Conservation (phyloP, 805 yeast genomes). For the Scheffersomyces stipitis region DNA sequence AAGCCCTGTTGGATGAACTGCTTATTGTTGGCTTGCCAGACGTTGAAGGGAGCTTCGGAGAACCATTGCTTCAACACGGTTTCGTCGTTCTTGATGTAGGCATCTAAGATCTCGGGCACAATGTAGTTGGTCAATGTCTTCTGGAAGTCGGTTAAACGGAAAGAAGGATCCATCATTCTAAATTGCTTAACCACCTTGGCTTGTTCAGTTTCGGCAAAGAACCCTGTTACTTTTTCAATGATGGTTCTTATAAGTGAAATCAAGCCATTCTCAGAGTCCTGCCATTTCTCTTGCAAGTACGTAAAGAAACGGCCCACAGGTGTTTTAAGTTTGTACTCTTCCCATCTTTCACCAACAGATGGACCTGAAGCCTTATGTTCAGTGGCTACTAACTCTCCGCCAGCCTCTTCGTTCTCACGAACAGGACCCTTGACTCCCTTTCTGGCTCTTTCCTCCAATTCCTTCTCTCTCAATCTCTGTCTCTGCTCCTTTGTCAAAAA, state of each 20-base stretch:
- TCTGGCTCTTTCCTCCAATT: conserved; percentile 52
- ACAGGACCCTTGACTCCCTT: conserved; percentile 68
- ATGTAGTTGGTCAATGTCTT: conserved; percentile 86
- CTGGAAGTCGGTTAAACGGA: conserved; percentile 75
- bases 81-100: conserved; percentile 90
- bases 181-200: conserved; percentile 88
- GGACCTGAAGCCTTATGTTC: conserved; percentile 76
- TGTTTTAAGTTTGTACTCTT: conserved; percentile 64
- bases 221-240: conserved; percentile 75
- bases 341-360: conserved; percentile 62
- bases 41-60: conserved; percentile 94
- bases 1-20: conserved; percentile 88
- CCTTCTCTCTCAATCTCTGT: conserved; percentile 57
- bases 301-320: conserved; percentile 65
- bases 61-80: conserved; percentile 84
- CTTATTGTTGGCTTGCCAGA: conserved; percentile 90
- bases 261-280: conserved; percentile 92
- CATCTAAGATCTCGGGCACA: conserved; percentile 93
- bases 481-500: conserved; percentile 84
- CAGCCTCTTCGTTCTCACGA: conserved; percentile 78
- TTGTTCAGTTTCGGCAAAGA: conserved; percentile 94
- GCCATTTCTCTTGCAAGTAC: conserved; percentile 71
- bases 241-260: conserved; percentile 78
- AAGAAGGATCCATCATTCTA: conserved; percentile 85
- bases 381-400: conserved; percentile 78